A percentile compares a stretch with the other conserved stretches of the same genome.
Evolutionary conservation across 2,329 filamentous ascomycete genomes (phyloP).

Genomic region (Pseudocercospora fijiensis): DNA sequence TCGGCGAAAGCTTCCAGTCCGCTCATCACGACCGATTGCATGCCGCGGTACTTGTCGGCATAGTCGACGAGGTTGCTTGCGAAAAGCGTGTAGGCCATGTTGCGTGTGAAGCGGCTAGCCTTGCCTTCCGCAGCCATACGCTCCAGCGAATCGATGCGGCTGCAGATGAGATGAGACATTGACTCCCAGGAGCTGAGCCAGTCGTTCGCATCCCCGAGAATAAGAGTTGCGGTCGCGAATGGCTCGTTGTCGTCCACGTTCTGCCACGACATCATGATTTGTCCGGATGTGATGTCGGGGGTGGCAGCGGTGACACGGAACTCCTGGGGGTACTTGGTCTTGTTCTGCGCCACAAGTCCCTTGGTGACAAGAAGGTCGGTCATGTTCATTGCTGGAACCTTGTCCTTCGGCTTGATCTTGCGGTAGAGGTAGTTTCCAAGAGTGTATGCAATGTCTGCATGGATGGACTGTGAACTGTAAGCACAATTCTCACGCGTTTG

Average conservation of each 20-base stretch:
- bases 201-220: constrained; percentile 26
- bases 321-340: constrained; percentile 3
- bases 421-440: constrained; percentile 34
- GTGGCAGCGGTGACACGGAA: constrained; percentile 12
- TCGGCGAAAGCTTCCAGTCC: constrained; percentile 39
- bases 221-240: constrained; percentile 29
- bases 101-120: constrained; percentile 32
- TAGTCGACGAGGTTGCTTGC: constrained; percentile 22
- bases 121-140: constrained; percentile 28
- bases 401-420: constrained; percentile 1
- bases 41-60: constrained; percentile 17
- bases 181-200: constrained; percentile 34
- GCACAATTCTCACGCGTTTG: neutral
- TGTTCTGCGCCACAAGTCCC: constrained; percentile 23
- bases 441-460: constrained; percentile 40
- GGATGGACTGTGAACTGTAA: constrained; percentile 30
- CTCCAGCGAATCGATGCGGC: constrained; percentile 33
- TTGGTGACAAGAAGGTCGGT: constrained; percentile 41
- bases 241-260: constrained; percentile 18
- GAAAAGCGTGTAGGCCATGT: constrained; percentile 37
- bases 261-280: constrained; percentile 12
- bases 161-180: constrained; percentile 31
- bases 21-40: constrained; percentile 29
- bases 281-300: constrained; percentile 1
- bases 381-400: constrained; percentile 39